phyloP scores from a whole-genome alignment of 768 basidiomycete species.

The Lyophyllum decastes region DNA sequence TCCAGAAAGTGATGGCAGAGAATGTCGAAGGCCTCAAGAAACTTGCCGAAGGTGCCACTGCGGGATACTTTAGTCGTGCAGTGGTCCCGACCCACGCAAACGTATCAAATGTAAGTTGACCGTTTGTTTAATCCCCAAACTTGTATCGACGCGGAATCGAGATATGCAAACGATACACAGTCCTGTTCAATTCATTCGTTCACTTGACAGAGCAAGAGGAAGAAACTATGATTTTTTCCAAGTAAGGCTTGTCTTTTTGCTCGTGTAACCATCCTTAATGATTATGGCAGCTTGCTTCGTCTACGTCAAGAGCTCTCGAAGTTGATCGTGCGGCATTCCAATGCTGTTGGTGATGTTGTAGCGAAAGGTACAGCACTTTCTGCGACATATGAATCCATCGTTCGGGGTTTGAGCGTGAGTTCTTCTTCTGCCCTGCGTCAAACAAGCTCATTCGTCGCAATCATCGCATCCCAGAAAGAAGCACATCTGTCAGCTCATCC shows the following conservation, averaged over 20 bases:
- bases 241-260: slow-evolving; percentile 52
- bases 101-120: slow-evolving; percentile 56
- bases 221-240: slow-evolving; percentile 95
- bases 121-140: neutral
- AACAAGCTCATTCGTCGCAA: slow-evolving; percentile 1
- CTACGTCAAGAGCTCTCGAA: slow-evolving; percentile 82
- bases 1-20: slow-evolving; percentile 85
- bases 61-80: slow-evolving; percentile 64
- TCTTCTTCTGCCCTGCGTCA: neutral
- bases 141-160: slow-evolving; percentile 19
- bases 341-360: slow-evolving; percentile 60
- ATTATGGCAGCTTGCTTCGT: slow-evolving; percentile 65
- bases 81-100: slow-evolving; percentile 65
- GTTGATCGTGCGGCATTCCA: slow-evolving; percentile 72
- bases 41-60: slow-evolving; percentile 70
- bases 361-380: slow-evolving; percentile 70
- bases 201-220: slow-evolving; percentile 81
- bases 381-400: slow-evolving; percentile 71
- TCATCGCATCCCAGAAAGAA: slow-evolving; percentile 68
- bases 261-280: neutral
- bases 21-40: slow-evolving; percentile 83
- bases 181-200: slow-evolving; percentile 82
- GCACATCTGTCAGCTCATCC: slow-evolving; percentile 76
- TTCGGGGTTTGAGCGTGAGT: slow-evolving; percentile 78
- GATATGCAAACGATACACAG: slow-evolving; percentile 79